Conservation (phyloP, 2,329 filamentous ascomycete species). For the Colletotrichum zoysiae region DNA sequence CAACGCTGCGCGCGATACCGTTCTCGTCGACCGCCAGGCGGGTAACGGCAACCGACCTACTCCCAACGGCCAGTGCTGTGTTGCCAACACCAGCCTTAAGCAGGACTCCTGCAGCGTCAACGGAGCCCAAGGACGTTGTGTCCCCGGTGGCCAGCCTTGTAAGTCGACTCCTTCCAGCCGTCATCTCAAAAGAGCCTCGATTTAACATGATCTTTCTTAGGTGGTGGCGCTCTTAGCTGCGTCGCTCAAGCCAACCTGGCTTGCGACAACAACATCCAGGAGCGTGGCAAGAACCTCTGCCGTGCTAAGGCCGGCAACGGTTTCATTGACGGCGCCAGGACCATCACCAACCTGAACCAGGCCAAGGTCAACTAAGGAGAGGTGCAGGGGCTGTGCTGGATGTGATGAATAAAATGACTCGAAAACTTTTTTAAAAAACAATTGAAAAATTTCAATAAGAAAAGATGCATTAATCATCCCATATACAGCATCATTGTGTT, state of each 20-base stretch:
- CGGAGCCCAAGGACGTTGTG: slow-evolving; percentile 47
- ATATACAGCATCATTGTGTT: no score
- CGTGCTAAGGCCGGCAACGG: slow-evolving; percentile 45
- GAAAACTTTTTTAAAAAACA: no score
- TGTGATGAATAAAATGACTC: background rate
- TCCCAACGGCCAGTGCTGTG: slow-evolving; percentile 49
- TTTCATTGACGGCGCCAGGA: slow-evolving; percentile 46
- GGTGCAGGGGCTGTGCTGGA: background rate
- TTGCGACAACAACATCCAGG: slow-evolving; percentile 46
- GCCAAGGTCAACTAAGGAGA: slow-evolving; percentile 46
- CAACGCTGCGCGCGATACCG: slow-evolving; percentile 2
- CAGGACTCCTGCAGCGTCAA: slow-evolving; percentile 49
- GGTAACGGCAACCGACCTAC: slow-evolving; percentile 50
- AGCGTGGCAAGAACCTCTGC: slow-evolving; percentile 48
- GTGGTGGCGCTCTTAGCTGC: slow-evolving; percentile 46
- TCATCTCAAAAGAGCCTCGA: background rate
- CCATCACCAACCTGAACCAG: slow-evolving; percentile 45
- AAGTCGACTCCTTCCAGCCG: slow-evolving; percentile 29
- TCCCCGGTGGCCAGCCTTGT: slow-evolving; percentile 51
- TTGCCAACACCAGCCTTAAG: slow-evolving; percentile 51
- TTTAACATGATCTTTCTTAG: slow-evolving; percentile 25
- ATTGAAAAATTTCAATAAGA: no score
- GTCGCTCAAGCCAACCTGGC: slow-evolving; percentile 46
- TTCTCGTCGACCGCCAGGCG: slow-evolving; percentile 44
- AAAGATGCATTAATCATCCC: background rate